Base-by-base conservation (phyloP, 345 rosid species). In the Acer yangbiense region DNA sequence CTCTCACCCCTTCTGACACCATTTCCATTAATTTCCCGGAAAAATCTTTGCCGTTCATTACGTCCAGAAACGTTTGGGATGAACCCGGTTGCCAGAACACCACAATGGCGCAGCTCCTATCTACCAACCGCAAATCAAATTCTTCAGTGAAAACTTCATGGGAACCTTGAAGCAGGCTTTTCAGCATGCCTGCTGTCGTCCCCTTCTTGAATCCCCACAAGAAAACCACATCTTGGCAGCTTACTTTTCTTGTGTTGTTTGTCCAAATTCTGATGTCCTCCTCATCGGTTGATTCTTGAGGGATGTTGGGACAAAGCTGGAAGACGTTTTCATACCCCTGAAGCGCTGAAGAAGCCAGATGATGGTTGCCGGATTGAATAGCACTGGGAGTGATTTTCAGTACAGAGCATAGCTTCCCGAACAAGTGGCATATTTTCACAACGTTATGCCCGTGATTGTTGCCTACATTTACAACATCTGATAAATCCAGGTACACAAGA, bases 1-100 rank as follows among this genome's bases (percentile, higher is more conserved):
- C 94, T 83, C 86, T 88, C 32, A 89, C 23, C 54, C 99, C 98
- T 82, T 89, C 90, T 0, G 91, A 84, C 11, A 91, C 93, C 86
- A 91, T 81, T 74, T 91, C 98, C 83, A 73, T 81, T 68, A 93
- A 75, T 12, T 83, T 66, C 66, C 88, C 95, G 39, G 62, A 13
- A 71, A 87, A 77, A 65, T 83, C 87, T 73, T 78, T 65, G 69
- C 87, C 73, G 68, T 82, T 85, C 83, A 93, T 81, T n/a, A 72
- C 65, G 29, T 72, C 75, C 78, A 93, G 76, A 68, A 93, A 84
- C 48, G 87, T 77, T 71, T 74, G 77, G 10, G 93, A 86, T 6
- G 76, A 75, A 61, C 89, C 90, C 8, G 87, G 82, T 80, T 67
- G 83, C 88, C 87, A 83, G 87, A 95, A 95, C 29, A 89, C 90